A percentile compares a stretch with the other conserved stretches of the same genome.
These are phyloP conservation scores for Gyrodon lividus DNA, from an alignment of 768 basidiomycete genomes.

Conservation along the genomic window DNA sequence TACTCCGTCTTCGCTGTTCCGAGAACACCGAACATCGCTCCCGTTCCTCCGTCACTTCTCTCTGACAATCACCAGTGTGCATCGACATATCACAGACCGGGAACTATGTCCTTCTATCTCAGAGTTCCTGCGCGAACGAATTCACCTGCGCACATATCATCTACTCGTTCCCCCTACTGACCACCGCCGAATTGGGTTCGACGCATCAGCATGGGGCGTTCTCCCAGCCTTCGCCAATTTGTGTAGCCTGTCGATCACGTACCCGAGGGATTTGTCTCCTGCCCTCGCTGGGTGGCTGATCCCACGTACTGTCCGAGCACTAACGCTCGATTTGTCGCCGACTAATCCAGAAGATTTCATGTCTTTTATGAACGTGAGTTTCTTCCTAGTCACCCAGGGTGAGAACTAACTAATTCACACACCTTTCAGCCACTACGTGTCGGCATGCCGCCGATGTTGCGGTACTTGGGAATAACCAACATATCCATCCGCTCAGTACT, in stretches of 20 bases:
- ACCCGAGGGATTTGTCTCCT: constrained; percentile 62
- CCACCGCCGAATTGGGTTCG: constrained; percentile 58
- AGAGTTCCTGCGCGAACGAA: constrained; percentile 60
- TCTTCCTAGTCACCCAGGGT: background rate
- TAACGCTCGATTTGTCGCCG: constrained; percentile 42
- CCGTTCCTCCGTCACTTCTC: constrained; percentile 69
- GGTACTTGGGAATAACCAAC: constrained; percentile 57
- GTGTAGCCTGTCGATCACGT: constrained; percentile 55
- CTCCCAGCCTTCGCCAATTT: constrained; percentile 56
- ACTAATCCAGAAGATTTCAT: constrained; percentile 40
- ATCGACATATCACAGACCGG: constrained; percentile 47
- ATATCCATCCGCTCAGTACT: constrained; percentile 40
- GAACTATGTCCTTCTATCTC: constrained; percentile 70
- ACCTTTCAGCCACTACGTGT: constrained; percentile 54
- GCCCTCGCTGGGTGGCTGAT: constrained; percentile 69
- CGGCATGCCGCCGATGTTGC: constrained; percentile 52
- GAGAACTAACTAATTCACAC: background rate
- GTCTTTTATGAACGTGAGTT: constrained; percentile 41
- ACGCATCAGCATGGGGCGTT: constrained; percentile 70
- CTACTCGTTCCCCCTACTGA: constrained; percentile 45
- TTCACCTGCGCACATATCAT: constrained; percentile 50
- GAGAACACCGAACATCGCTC: constrained; percentile 40
- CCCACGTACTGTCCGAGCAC: constrained; percentile 49
- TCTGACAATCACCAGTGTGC: constrained; percentile 46
- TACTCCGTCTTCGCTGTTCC: constrained; percentile 49